A percentile compares a stretch with the other conserved stretches of the same genome.
phyloP scores from a whole-genome alignment of 768 basidiomycete genomes.

The Kondoa malvinella region DNA sequence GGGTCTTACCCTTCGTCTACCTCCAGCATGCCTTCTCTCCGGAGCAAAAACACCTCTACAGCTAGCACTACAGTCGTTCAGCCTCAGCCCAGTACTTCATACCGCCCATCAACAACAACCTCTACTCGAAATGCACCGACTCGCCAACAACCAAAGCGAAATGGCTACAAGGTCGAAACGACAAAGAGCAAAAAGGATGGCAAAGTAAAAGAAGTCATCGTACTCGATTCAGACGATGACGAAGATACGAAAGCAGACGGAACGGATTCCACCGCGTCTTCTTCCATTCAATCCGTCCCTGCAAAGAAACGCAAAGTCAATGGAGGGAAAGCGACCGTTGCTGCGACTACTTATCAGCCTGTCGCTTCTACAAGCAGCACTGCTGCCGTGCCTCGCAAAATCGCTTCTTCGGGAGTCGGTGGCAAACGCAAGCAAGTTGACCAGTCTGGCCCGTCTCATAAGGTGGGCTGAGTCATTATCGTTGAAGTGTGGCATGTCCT shows the following conservation, averaged over 20 bases:
- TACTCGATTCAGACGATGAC: not conserved
- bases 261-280: not conserved
- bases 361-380: not conserved
- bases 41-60: not conserved
- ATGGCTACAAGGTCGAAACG: not conserved
- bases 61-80: not conserved
- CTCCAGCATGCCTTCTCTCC: not conserved
- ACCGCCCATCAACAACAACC: not conserved
- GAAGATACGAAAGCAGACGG: not conserved
- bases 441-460: not conserved
- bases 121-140: not conserved
- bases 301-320: not conserved
- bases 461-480: not conserved
- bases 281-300: not conserved
- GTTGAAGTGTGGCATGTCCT: not conserved
- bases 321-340: not conserved
- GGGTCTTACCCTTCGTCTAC: not conserved
- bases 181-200: not conserved
- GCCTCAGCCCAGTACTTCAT: not conserved
- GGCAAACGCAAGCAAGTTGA: conserved; percentile 4
- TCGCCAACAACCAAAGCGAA: not conserved
- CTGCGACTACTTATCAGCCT: not conserved
- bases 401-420: conserved; percentile 2
- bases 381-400: not conserved
- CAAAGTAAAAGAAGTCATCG: not conserved